Evolutionary conservation across 1,284 basidiomycete species (phyloP).

Genomic region (Peniophora sp.): DNA sequence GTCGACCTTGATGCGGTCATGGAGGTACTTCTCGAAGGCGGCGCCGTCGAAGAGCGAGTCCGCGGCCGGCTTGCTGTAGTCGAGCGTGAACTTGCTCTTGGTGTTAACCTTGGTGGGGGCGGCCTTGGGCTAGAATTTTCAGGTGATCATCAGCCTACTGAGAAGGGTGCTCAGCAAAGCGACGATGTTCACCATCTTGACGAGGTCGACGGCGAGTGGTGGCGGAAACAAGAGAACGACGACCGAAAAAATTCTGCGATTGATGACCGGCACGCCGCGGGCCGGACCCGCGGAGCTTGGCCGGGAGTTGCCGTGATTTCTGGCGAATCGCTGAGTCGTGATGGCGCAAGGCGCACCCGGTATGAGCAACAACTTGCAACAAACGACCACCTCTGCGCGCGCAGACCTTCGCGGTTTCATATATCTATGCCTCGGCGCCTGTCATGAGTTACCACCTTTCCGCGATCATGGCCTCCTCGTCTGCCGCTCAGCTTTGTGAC

Average conservation of each 20-base stretch:
- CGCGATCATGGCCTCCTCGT: conserved; percentile 7
- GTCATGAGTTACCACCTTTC: neutral
- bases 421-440: neutral
- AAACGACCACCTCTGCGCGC: neutral
- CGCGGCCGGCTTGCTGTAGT: conserved; percentile 88
- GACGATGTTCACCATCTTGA: conserved; percentile 63
- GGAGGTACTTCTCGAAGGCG: conserved; percentile 89
- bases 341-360: neutral
- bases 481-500: conserved; percentile 47
- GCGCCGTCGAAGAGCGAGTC: conserved; percentile 90
- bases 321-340: neutral
- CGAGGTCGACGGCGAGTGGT: conserved; percentile 9
- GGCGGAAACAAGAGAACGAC: neutral
- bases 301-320: neutral
- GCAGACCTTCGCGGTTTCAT: neutral
- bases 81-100: conserved; percentile 90
- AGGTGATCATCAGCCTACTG: conserved; percentile 73
- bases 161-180: conserved; percentile 91
- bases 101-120: conserved; percentile 61
- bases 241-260: neutral
- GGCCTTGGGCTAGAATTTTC: conserved; percentile 44
- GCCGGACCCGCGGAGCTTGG: neutral
- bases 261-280: no score
- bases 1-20: conserved; percentile 88
- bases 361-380: neutral